A percentile compares a stretch with the other conserved stretches of the same genome.
Evolutionary conservation across 2,329 filamentous ascomycete species (phyloP).

Genomic region (Purpureocillium takamizusanense): DNA sequence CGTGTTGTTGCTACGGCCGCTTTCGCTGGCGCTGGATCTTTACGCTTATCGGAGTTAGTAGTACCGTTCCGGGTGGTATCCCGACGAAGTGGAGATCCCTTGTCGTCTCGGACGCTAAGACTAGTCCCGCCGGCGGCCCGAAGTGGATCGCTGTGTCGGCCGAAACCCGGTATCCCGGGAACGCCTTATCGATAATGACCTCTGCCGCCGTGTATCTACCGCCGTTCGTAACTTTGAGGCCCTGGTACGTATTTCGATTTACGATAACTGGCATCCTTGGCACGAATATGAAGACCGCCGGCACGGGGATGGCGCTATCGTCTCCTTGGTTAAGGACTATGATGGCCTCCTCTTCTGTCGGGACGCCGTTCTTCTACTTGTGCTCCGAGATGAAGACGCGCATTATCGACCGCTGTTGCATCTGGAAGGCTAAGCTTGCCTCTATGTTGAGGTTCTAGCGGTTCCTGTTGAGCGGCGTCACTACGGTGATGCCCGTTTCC

Average conservation of each 20-base stretch:
- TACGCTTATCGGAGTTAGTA: neutral
- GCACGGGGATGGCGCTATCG: neutral
- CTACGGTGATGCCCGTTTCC: conserved; percentile 5
- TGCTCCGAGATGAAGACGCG: conserved; percentile 2
- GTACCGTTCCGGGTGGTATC: neutral
- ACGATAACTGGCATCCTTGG: neutral
- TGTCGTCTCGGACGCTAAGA: neutral
- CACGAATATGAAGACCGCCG: neutral
- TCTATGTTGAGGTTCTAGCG: conserved; percentile 7
- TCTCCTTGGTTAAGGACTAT: conserved; percentile 1
- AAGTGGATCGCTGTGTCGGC: neutral
- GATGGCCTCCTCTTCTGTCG: conserved; percentile 1
- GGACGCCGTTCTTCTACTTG: neutral
- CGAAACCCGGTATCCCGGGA: neutral
- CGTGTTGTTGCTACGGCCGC: neutral
- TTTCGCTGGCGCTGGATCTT: neutral
- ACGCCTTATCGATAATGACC: neutral
- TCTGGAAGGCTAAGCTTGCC: conserved; percentile 4
- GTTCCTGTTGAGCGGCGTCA: conserved; percentile 7
- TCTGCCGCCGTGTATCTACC: neutral
- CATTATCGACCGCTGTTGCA: neutral
- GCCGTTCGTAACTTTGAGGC: neutral
- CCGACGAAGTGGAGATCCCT: conserved; percentile 1
- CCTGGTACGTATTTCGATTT: neutral
- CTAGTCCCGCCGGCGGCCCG: neutral